Evolutionary conservation across 2,329 filamentous ascomycete species (phyloP).

Genomic region (Phaeoacremonium minimum): DNA sequence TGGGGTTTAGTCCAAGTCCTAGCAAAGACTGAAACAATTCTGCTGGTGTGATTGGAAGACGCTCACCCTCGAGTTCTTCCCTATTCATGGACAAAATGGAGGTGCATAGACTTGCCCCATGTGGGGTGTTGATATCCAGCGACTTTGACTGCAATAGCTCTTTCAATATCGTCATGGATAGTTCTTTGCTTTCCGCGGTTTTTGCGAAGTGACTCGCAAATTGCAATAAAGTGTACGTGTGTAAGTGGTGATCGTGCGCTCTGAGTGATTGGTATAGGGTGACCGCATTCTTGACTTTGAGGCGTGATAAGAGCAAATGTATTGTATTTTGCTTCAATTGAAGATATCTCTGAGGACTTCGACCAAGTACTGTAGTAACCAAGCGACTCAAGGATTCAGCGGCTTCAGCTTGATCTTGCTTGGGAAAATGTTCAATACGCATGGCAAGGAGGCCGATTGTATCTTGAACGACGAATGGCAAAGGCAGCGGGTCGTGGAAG

Average conservation of each 20-base stretch:
- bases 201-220: slow-evolving; percentile 42
- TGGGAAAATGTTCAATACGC: slow-evolving; percentile 1
- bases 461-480: slow-evolving; percentile 14
- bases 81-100: slow-evolving; percentile 44
- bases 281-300: slow-evolving; percentile 14
- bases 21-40: slow-evolving; percentile 53
- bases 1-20: slow-evolving; percentile 57
- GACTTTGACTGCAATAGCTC: slow-evolving; percentile 23
- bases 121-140: slow-evolving; percentile 39
- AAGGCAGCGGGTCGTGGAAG: slow-evolving; percentile 6
- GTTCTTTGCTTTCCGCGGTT: slow-evolving; percentile 28
- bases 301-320: slow-evolving; percentile 9
- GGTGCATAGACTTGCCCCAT: slow-evolving; percentile 52
- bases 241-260: slow-evolving; percentile 22
- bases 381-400: too few relatives aligned
- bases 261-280: slow-evolving; percentile 30
- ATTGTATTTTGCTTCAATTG: slow-evolving; percentile 33
- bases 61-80: slow-evolving; percentile 25
- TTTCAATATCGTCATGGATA: slow-evolving; percentile 39
- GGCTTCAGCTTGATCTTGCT: background rate
- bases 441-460: slow-evolving; percentile 9
- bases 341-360: slow-evolving; percentile 10
- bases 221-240: slow-evolving; percentile 40
- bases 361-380: slow-evolving; percentile 12
- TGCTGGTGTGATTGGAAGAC: slow-evolving; percentile 41